Percentiles rank a stretch among this genome's conserved stretches.
Conservation (phyloP, 495 filamentous ascomycete species). For the Daldinia caldariorum region DNA sequence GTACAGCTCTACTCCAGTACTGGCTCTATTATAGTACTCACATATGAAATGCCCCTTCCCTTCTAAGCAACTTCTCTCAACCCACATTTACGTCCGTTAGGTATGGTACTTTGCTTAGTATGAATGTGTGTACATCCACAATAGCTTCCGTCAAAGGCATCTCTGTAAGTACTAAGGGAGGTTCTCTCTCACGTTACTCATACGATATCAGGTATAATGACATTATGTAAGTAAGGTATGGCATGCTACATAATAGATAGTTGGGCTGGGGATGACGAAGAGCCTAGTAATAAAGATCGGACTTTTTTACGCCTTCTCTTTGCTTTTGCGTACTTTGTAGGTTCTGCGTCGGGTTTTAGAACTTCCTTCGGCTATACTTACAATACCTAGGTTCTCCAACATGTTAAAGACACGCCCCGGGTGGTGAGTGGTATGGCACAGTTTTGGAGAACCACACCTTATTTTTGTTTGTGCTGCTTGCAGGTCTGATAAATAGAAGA, state of each 20-base stretch:
- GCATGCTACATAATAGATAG: background rate
- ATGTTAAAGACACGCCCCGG: background rate
- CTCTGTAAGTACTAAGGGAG: background rate
- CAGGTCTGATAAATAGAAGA: slow-evolving; percentile 2
- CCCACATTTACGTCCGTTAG: slow-evolving; percentile 33
- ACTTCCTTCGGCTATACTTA: slow-evolving; percentile 25
- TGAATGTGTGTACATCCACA: slow-evolving; percentile 3
- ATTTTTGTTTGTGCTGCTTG: background rate
- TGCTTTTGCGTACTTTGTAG: slow-evolving; percentile 13
- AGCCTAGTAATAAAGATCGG: slow-evolving; percentile 35
- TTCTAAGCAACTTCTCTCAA: slow-evolving; percentile 31
- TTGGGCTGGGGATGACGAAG: slow-evolving; percentile 17
- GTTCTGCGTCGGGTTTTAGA: slow-evolving; percentile 30
- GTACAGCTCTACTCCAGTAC: slow-evolving; percentile 13
- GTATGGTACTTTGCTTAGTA: slow-evolving; percentile 19
- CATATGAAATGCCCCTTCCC: slow-evolving; percentile 27
- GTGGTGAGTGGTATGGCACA: slow-evolving; percentile 1
- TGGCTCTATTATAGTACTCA: no score
- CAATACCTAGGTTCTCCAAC: slow-evolving; percentile 19
- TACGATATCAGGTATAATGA: slow-evolving; percentile 9
- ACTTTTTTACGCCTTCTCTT: slow-evolving; percentile 27
- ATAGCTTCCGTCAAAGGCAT: background rate
- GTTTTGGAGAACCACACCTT: slow-evolving; percentile 8
- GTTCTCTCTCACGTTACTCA: background rate
- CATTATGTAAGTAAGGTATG: slow-evolving; percentile 7